phyloP scores from a whole-genome alignment of 768 basidiomycete species.

The Trametes cinnabarina region DNA sequence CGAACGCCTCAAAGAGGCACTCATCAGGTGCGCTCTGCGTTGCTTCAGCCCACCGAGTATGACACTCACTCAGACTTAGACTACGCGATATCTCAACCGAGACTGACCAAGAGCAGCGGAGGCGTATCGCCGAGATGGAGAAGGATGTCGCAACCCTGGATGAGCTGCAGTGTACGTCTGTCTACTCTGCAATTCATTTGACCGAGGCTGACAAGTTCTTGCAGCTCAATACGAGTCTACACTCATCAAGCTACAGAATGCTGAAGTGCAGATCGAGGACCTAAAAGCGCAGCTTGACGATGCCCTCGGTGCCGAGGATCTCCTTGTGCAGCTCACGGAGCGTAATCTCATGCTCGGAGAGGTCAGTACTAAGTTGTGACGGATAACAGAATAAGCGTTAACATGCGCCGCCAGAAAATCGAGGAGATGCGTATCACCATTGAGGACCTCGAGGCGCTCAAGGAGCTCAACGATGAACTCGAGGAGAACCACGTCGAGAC shows the following conservation, averaged over 20 bases:
- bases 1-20: slow-evolving; percentile 90
- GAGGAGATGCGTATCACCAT: slow-evolving; percentile 97
- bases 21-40: slow-evolving; percentile 67
- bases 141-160: slow-evolving; percentile 78
- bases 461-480: slow-evolving; percentile 94
- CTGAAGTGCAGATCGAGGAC: slow-evolving; percentile 90
- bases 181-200: neutral
- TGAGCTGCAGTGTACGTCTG: slow-evolving; percentile 66
- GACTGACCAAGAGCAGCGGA: slow-evolving; percentile 79
- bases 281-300: slow-evolving; percentile 94
- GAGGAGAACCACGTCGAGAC: slow-evolving; percentile 96
- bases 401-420: no score
- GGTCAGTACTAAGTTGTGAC: slow-evolving; percentile 39
- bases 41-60: neutral
- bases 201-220: neutral
- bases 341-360: slow-evolving; percentile 90
- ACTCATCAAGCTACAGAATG: slow-evolving; percentile 78
- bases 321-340: slow-evolving; percentile 93
- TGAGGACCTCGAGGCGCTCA: slow-evolving; percentile 93
- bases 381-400: no score
- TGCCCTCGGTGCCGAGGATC: slow-evolving; percentile 92
- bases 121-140: slow-evolving; percentile 84
- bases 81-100: slow-evolving; percentile 88
- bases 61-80: slow-evolving; percentile 37
- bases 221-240: slow-evolving; percentile 78